Base-by-base conservation (phyloP, 352 stramenopile species). In the Elongisporangium senticosum region DNA sequence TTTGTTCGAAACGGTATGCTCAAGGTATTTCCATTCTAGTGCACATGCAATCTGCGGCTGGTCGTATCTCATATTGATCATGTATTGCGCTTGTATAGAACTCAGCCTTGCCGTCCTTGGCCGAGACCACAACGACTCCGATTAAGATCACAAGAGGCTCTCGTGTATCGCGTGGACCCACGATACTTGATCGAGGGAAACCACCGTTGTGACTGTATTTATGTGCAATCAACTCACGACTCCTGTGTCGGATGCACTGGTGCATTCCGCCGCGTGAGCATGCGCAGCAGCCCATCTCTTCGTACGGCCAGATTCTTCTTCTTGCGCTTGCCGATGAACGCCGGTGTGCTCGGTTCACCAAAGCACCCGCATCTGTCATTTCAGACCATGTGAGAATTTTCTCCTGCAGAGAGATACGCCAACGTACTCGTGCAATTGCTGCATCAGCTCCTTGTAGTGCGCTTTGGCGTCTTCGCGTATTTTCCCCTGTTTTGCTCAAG, bases 301-400 rank as follows among this genome's bases (percentile, higher is more conserved):
- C 67, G 70, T 7, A 65, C 53, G 23, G 52, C 65, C 10, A 56
- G 58, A 0, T 58, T 56, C 21, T 59, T 63, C 24, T 58, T 58
- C 50, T 71, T 58, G 15, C 70, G 55, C 55, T 87, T 86, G 14
- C 61, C 60, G 26, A 86, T 69, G 20, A 69, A 83, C 4, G 64
- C 65, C 6, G 68, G 73, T 4, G 68, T 61, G 51, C 69, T 82
- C 23, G 71, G 55, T 49, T 83, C 68, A 51, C 85, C 67, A 28
- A 90, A 90, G 59, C 77, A 92, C 11, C 62, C 78, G 5, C 49
- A 48, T 14, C 78, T 89, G 19, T 22, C 4, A 53, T 4, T 24
- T 7, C 63, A 23, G 33, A n/a, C n/a, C n/a, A n/a, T n/a, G n/a
- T n/a, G n/a, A n/a, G n/a, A n/a, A n/a, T n/a, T n/a, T n/a, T n/a